Evolutionary conservation across 169 alveolate genomes (phyloP).

Genomic region (Cryptosporidium ubiquitum): DNA sequence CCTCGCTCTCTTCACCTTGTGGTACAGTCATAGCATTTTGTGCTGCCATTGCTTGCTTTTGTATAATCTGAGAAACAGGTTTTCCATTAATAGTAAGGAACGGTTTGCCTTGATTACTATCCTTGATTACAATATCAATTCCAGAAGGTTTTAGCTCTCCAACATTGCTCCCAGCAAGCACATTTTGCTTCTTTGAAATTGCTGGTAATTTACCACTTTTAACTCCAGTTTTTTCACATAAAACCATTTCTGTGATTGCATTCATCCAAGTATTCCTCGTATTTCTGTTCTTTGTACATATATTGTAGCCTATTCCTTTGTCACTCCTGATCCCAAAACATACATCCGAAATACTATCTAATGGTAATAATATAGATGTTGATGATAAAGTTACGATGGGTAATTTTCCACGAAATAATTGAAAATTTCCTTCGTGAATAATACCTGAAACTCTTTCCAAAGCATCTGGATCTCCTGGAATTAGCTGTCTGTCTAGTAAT

Average conservation of each 20-base stretch:
- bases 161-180: constrained; percentile 64
- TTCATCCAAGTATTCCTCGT: constrained; percentile 71
- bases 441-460: constrained; percentile 69
- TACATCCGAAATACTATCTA: constrained; percentile 33
- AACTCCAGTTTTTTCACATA: constrained; percentile 53
- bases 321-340: constrained; percentile 67
- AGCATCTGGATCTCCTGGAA: constrained; percentile 73
- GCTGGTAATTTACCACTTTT: constrained; percentile 56
- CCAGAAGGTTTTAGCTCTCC: constrained; percentile 46
- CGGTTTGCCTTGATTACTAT: constrained; percentile 62
- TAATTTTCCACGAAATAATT: constrained; percentile 49
- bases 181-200: constrained; percentile 48
- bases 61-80: constrained; percentile 64
- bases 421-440: constrained; percentile 50
- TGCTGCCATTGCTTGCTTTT: constrained; percentile 69
- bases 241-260: constrained; percentile 51
- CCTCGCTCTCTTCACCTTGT: constrained; percentile 32
- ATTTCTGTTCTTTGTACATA: constrained; percentile 47
- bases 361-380: constrained; percentile 43
- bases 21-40: constrained; percentile 45
- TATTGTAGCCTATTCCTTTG: constrained; percentile 56
- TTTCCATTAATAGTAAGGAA: constrained; percentile 62
- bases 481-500: constrained; percentile 50
- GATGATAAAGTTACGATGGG: constrained; percentile 44
- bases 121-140: constrained; percentile 53